Base-by-base conservation (phyloP, 495 filamentous ascomycete species). In the Aspergillus funiculosus region DNA sequence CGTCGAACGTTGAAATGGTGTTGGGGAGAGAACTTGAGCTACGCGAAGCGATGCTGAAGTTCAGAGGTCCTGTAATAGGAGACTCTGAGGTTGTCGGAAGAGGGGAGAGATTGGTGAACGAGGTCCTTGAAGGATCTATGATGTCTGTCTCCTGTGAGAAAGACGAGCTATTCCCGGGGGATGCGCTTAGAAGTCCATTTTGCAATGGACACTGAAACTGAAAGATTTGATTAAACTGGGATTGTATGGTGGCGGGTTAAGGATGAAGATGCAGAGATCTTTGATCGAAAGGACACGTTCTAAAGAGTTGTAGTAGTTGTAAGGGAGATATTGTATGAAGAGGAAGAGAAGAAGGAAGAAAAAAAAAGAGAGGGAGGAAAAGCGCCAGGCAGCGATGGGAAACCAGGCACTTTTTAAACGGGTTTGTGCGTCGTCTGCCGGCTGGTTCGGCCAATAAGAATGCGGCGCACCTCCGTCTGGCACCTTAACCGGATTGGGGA, bases 151-250 rank as follows among this genome's bases (percentile, higher is more conserved):
- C 67, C 35, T 39, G 37, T 26, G 62, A 68, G 63, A 71, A 65
- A 71, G 68, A 68, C 66, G 58, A 54, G 50, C 39, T 46, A 29
- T 52, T 20, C 43, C 41, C 49, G 45, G 52, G 49, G 58, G 61
- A 59, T 51, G 60, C 53, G 61, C 56, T 68, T 73, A 77, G 58
- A 68, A 74, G 64, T 67, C 72, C 77, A 81, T 81, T 55, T 57
- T 72, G 68, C 34, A 46, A 26, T 34, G 46, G 29, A 41, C 40
- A 36, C 44, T 52, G 39, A 57, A 30, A 29, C 1, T 39, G 53
- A 57, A 50, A 43, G 22, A 15, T 18, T 30, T 48, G 59, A 46
- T 67, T 52, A 57, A 50, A 60, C 51, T 63, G 57, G 57, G 50
- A 51, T 40, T 59, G 41, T 59, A 63, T 54, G 56, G 49, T 60